Evolutionary conservation across 208 protist genomes (phyloP).

Genomic region (Lotmaria passim): DNA sequence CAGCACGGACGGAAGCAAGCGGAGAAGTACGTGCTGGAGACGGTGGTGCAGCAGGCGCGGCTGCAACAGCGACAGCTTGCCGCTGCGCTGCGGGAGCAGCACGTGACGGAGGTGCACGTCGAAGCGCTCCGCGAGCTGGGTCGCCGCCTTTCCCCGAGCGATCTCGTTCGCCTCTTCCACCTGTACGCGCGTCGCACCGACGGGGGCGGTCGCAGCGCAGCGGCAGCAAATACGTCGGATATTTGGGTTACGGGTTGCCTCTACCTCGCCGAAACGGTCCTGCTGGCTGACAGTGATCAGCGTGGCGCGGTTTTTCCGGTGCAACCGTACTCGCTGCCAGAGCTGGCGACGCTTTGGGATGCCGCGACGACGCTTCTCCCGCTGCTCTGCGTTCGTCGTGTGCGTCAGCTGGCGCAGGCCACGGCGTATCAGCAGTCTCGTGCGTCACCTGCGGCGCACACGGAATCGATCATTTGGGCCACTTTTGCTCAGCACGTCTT

Average conservation of each 20-base stretch:
- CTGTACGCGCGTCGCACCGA: slow-evolving; percentile 33
- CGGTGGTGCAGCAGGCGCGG: slow-evolving; percentile 62
- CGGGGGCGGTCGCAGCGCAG: background rate
- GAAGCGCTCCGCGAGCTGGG: slow-evolving; percentile 38
- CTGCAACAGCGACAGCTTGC: slow-evolving; percentile 77
- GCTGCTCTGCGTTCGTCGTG: slow-evolving; percentile 31
- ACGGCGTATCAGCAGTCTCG: background rate
- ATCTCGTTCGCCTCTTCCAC: slow-evolving; percentile 51
- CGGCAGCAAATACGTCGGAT: slow-evolving; percentile 18
- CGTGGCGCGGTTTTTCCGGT: background rate
- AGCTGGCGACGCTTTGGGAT: slow-evolving; percentile 51
- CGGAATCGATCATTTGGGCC: slow-evolving; percentile 29
- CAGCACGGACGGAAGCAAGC: slow-evolving; percentile 30
- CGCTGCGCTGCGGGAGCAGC: slow-evolving; percentile 58
- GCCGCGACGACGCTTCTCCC: slow-evolving; percentile 51
- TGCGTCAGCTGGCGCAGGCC: slow-evolving; percentile 21
- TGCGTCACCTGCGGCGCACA: background rate
- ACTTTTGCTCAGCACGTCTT: slow-evolving; percentile 31
- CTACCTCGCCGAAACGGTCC: slow-evolving; percentile 58
- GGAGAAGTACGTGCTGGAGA: slow-evolving; percentile 57
- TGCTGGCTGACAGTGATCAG: slow-evolving; percentile 27
- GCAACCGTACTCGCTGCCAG: slow-evolving; percentile 13
- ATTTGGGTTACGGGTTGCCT: slow-evolving; percentile 49
- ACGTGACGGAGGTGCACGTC: slow-evolving; percentile 45
- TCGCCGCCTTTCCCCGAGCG: slow-evolving; percentile 28